Percentiles rank a stretch among this genome's conserved stretches.
These are phyloP conservation scores for Deakozyma indianensis DNA, from an alignment of 805 yeast species.

Conservation along the genomic window DNA sequence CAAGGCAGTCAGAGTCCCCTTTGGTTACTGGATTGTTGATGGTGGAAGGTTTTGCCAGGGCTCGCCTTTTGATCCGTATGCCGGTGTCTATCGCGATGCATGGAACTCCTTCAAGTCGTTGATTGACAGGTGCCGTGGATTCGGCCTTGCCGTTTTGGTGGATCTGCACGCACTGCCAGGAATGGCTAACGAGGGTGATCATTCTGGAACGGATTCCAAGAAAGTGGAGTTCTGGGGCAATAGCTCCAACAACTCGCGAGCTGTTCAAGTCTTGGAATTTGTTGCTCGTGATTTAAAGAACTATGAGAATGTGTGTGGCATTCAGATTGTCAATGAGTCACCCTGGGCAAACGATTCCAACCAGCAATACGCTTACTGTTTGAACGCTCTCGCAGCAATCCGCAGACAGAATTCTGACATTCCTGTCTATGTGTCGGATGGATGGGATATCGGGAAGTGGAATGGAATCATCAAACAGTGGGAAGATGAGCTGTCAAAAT, in stretches of 20 bases:
- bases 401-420: conserved; percentile 37
- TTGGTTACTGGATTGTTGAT: conserved; percentile 83
- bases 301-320: conserved; percentile 59
- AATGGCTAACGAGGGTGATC: conserved; percentile 81
- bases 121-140: conserved; percentile 42
- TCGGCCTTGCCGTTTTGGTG: conserved; percentile 59
- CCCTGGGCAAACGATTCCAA: conserved; percentile 42
- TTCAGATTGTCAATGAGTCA: conserved; percentile 81
- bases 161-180: conserved; percentile 87
- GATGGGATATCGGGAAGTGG: conserved; percentile 85
- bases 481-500: conserved; percentile 22
- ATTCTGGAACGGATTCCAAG: conserved; percentile 56
- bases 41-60: conserved; percentile 43
- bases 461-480: conserved; percentile 42
- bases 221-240: conserved; percentile 53
- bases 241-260: conserved; percentile 21
- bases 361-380: conserved; percentile 34
- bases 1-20: conserved; percentile 72
- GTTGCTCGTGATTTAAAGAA: conserved; percentile 44
- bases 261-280: conserved; percentile 39
- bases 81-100: conserved; percentile 50
- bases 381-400: conserved; percentile 46
- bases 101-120: conserved; percentile 51
- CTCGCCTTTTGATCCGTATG: conserved; percentile 46
- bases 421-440: conserved; percentile 78